Evolutionary conservation across 371 early-diverging fungal species (phyloP), one percentile per base, ranked within the genome.

Genomic region (Apophysomyces trapeziformis): DNA sequence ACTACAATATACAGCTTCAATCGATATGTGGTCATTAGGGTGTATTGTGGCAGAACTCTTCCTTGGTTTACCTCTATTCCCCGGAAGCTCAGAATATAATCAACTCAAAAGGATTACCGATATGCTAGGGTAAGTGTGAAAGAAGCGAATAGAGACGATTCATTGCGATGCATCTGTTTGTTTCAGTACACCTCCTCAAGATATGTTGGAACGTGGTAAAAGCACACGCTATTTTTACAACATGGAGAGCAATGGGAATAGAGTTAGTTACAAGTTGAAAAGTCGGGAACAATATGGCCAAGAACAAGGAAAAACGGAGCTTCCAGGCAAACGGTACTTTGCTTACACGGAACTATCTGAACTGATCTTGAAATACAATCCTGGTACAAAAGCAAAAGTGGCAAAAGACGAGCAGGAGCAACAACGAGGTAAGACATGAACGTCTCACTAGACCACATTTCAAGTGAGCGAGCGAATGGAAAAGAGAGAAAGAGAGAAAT

Each of bases 11-110:
- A 91, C 96, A 3, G 89, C 95, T 38, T 84, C 95, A 12, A 96
- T 98, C 54, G 99, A 99, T 74, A 97, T 99, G 90, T 99, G 99
- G 99, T 96, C 98, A 4, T 81, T 99, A 7, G 99, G 99, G 0
- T 99, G 99, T 74, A 96, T 99, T 67, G 95, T 97, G 14, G 98
- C 96, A 1, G 99, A 99, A 74, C 82, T 99, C 37, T 95, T 93
- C 68, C 76, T 96, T 7, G 97, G 97, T 0, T 78, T 95, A 2
- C 98, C 98, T 0, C 75, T 99, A 66, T 97, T 97, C 73, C 97
- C 98, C 0, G 99, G 99, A 5, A 88, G 90, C 12, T 94, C 94
- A 36, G 97, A 98, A 78, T 97, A 96, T 73, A 95, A 98, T 71
- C 98, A 97, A 75, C 69, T 98, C 3, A 79, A 84, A 38, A 86